Evolutionary conservation across 805 yeast genomes (phyloP), one percentile per base, ranked within the genome.

Genomic region (Lipomyces yamadae): DNA sequence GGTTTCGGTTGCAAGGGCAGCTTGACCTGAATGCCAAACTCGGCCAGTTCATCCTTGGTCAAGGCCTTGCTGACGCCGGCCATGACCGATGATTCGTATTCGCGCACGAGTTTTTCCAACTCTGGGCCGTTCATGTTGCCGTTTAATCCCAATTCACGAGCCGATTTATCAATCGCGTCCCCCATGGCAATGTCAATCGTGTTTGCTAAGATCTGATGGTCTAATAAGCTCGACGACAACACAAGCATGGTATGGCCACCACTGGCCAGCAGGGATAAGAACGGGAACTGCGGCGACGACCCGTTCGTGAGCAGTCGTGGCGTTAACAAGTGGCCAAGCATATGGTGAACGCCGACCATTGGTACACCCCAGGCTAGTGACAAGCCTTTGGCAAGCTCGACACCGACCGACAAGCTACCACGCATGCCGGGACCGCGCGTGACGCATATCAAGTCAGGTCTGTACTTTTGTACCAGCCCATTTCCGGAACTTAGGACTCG

Each of bases 371-470:
- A 89, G 0, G 93, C 98, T 0, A 89, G 78, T 0, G 92, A 80
- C 11, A 95, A 79, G 0, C 98, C 99, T 73, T 91, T 89, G 0
- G 96, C 97, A 53, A 91, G 78, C 73, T 90, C 95, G 32, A 90
- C 80, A 0, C 98, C 96, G 0, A 91, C 88, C 8, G 91, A 84
- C 13, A 95, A 80, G 0, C 96, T 89, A 0, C 98, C 97, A 7
- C 87, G 85, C 97, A 95, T 92, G 0, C 99, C 99, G 0, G 99
- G 99, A 0, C 99, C 99, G 71, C 97, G 80, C 0, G 99, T 95
- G 3, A 89, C 97, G 76, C 97, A 90, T 0, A 95, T 84, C 57
- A 95, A 75, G 75, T 91, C 97, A 0, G 92, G 91, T 0, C 7
- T 37, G 42, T 33, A 24, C 24, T 24, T 81, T 80, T 34, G 71